Evolutionary conservation across 2,329 filamentous ascomycete species (phyloP).

Genomic region (Colletotrichum noveboracense): DNA sequence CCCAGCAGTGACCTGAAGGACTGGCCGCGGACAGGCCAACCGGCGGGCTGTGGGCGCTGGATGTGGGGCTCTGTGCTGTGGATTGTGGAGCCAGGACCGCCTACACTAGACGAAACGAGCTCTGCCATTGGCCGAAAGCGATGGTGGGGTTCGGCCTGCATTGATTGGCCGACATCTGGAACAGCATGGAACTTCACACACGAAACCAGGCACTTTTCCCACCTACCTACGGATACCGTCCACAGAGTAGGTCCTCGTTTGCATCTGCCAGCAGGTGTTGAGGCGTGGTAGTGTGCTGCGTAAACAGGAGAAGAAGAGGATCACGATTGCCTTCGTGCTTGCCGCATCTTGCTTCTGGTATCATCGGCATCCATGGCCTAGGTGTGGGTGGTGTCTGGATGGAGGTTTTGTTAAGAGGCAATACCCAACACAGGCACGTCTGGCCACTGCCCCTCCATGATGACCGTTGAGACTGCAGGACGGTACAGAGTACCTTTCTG

Average conservation of each 20-base stretch:
- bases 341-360: neutral
- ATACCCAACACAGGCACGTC: neutral
- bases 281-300: neutral
- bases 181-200: constrained; percentile 21
- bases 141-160: neutral
- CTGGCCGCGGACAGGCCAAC: neutral
- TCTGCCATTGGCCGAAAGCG: neutral
- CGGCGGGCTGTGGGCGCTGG: neutral
- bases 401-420: neutral
- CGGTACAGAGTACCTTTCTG: neutral
- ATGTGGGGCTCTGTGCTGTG: neutral
- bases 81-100: neutral
- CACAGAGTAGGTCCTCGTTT: neutral
- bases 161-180: constrained; percentile 22
- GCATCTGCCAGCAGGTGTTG: neutral
- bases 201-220: constrained; percentile 12
- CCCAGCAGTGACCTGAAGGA: neutral
- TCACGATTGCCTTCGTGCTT: neutral
- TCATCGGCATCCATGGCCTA: neutral
- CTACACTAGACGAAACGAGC: neutral
- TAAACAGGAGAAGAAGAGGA: neutral
- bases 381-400: too few species aligned
- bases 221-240: neutral
- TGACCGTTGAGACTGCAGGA: neutral
- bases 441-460: neutral